Conservation (phyloP, 768 basidiomycete genomes). For the Russula olivacea region DNA sequence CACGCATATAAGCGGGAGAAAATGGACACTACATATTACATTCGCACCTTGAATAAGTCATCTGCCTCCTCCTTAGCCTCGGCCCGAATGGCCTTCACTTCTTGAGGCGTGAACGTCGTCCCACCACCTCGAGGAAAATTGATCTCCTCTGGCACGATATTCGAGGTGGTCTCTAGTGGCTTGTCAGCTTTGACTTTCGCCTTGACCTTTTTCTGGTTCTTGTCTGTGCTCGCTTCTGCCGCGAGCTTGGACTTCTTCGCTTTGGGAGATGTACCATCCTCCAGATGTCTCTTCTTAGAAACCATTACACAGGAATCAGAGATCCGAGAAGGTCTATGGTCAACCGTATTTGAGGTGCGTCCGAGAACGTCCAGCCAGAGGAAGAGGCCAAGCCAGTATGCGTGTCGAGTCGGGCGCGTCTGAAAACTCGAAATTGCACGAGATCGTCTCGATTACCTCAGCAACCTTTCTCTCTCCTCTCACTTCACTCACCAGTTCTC, state of each 20-base stretch:
- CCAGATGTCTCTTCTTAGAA: slow-evolving; percentile 56
- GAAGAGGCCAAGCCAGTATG: background rate
- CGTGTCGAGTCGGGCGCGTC: background rate
- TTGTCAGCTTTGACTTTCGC: slow-evolving; percentile 27
- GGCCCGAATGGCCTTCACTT: slow-evolving; percentile 78
- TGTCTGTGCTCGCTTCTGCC: slow-evolving; percentile 25
- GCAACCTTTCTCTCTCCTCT: background rate
- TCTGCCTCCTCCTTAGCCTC: slow-evolving; percentile 85
- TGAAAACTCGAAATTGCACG: background rate
- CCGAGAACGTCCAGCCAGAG: background rate
- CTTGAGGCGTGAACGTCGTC: slow-evolving; percentile 78
- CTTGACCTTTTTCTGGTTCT: slow-evolving; percentile 29
- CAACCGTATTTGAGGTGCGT: background rate
- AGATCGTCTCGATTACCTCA: slow-evolving; percentile 13
- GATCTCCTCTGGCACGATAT: slow-evolving; percentile 57
- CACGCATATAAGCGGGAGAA: background rate
- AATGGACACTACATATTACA: background rate
- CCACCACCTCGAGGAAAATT: slow-evolving; percentile 97
- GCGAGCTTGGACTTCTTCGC: slow-evolving; percentile 56
- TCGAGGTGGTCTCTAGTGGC: slow-evolving; percentile 34
- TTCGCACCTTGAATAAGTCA: slow-evolving; percentile 61
- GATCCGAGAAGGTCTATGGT: too few species aligned
- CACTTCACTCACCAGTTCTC: too few species aligned
- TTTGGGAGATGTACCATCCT: slow-evolving; percentile 48
- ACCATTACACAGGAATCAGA: slow-evolving; percentile 32